phyloP scores from a whole-genome alignment of 2,329 filamentous ascomycete genomes.

The Aurifilum marmelostoma region DNA sequence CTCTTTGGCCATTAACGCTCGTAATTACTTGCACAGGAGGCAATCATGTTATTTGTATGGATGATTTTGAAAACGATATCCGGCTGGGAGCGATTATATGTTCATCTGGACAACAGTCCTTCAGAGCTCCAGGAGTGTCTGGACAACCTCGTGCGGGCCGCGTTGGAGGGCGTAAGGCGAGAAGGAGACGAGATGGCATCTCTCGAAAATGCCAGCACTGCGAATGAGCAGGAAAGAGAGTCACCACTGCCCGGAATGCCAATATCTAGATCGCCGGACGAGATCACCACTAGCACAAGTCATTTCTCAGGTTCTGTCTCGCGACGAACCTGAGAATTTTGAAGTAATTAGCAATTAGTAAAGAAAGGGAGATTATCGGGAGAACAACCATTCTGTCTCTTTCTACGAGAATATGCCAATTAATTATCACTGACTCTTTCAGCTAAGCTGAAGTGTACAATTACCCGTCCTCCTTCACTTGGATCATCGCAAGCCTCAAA shows the following conservation, averaged over 20 bases:
- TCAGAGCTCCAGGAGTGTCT: conserved; percentile 9
- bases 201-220: not conserved
- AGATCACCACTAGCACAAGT: not conserved
- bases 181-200: not conserved
- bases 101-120: conserved; percentile 13
- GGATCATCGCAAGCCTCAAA: not conserved
- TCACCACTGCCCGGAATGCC: not conserved
- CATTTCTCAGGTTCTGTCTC: not conserved
- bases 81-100: conserved; percentile 13
- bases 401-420: not conserved
- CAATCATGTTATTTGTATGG: conserved; percentile 1
- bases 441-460: not conserved
- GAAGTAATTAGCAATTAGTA: not conserved
- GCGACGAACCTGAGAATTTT: not conserved
- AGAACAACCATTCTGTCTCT: too few relatives aligned
- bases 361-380: not conserved
- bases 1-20: too few relatives aligned
- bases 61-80: conserved; percentile 8
- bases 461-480: not conserved
- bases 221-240: not conserved
- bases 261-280: not conserved
- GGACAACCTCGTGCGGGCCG: conserved; percentile 7
- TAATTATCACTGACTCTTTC: too few relatives aligned
- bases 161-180: conserved; percentile 9
- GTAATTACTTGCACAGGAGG: conserved; percentile 7